Evolutionary conservation across 805 yeast species (phyloP), one percentile per base, ranked within the genome.

Genomic region (Barnettozyma californica): DNA sequence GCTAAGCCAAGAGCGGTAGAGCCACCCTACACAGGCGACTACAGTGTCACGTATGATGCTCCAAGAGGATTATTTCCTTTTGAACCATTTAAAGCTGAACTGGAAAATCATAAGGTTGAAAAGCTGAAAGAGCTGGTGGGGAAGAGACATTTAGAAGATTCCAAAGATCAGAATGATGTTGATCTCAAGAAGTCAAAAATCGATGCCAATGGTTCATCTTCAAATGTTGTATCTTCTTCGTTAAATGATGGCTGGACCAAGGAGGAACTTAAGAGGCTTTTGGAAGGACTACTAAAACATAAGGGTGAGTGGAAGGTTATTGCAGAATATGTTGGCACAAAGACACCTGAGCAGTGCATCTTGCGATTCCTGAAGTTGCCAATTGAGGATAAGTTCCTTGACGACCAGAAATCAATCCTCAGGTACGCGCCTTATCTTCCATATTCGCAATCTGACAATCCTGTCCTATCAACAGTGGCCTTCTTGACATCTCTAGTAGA

Each of bases 1-100:
- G 73, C 82, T 46, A 77, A 83, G 53, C 94, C 95, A 4, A 75
- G 76, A 23, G 73, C 80, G 45, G 74, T 83, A 16, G 87, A 82
- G 48, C 85, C 88, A 41, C 91, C 90, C 20, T 80, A 75, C 57
- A 80, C 89, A 2, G 90, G 89, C 9, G 87, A 84, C 55, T 89
- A 81, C 68, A 77, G 82, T 47, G 83, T 87, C 2, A 83, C 80
- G 50, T 81, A 80, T 60, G 97, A 91, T 65, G 87, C 96, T 0
- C 97, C 97, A 43, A 75, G 95, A 54, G 97, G 97, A 0, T 69
- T 89, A 58, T 90, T 88, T 63, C 97, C 97, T 18, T 91, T 89
- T 68, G 91, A 89, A 63, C 81, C 91, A 25, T 87, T 81, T 67
- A 84, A 83, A 40, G 80, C 83, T 11, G 74, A 80, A 3, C 81